Base-by-base conservation (phyloP, 129 eudicot genomes). In the Flaveria sonorensis region DNA sequence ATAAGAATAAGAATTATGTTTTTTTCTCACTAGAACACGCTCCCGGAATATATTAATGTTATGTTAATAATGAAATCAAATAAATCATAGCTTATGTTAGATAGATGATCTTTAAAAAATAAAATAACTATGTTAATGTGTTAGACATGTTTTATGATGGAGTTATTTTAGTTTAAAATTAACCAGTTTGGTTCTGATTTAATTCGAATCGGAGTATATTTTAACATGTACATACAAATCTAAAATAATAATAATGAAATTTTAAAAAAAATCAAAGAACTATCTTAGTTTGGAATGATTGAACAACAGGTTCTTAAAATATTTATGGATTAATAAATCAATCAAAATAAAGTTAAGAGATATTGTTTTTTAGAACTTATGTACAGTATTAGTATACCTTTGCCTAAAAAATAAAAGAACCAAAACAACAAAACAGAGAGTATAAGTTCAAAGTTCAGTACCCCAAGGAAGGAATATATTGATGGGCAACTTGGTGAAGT, bases 401-500 rank as follows among this genome's bases (percentile, higher is more conserved):
- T 46, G 28, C 42, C 52, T 48, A 20, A 73, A 50, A 30, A 45
- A 19, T 6, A 8, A 2, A 30, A 62, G 2, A 61, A 61, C 14
- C 8, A 61, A 62, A 62, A 62, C 43, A 14, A 15, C 10, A 55
- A 53, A 52, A 15, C n/a, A 4, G 26, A 73, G 77, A 43, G 78
- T 57, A 68, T 73, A 77, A 72, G 40, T 73, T 79, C 71, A 39
- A 73, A 77, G 77, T 82, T 23, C 21, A 80, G 67, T 71, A 71
- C 72, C 73, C 45, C 79, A 83, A 85, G 88, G 26, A 88, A 86
- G 59, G 89, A 83, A 85, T 80, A 88, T 75, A 48, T 72, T 18
- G 68, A 72, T n/a, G 79, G 83, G 19, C 71, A 73, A 47, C 36
- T 72, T 68, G 76, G 56, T 60, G 39, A 77, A 26, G 18, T 70